A percentile compares a stretch with the other conserved stretches of the same genome.
These are phyloP conservation scores for Fagus sylvatica DNA, from an alignment of 306 rosid species.

Conservation along the genomic window DNA sequence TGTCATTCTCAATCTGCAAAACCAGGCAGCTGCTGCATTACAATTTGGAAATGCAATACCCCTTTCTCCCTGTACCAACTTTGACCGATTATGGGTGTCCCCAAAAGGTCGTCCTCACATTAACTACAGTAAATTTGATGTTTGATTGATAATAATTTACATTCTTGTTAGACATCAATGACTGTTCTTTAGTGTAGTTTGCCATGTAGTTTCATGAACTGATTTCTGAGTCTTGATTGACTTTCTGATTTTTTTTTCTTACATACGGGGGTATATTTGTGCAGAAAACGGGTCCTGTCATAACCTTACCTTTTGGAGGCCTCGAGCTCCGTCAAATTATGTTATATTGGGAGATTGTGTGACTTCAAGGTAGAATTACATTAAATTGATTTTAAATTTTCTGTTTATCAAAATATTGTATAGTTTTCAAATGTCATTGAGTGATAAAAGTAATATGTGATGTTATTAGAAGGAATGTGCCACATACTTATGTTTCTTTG, in stretches of 20 bases:
- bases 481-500: too few species aligned
- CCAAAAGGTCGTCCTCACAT: slow-evolving; percentile 62
- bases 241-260: slow-evolving; percentile 21
- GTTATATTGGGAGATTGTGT: slow-evolving; percentile 94
- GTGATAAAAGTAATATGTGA: background rate
- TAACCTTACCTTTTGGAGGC: slow-evolving; percentile 92
- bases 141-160: slow-evolving; percentile 4
- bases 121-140: background rate
- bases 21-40: slow-evolving; percentile 79
- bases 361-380: slow-evolving; percentile 66
- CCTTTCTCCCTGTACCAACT: slow-evolving; percentile 76
- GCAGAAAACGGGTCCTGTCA: slow-evolving; percentile 61
- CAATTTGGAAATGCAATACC: slow-evolving; percentile 79
- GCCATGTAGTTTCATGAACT: slow-evolving; percentile 14
- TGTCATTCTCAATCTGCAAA: slow-evolving; percentile 81
- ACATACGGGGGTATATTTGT: background rate
- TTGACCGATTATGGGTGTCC: slow-evolving; percentile 81
- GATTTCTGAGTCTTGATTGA: slow-evolving; percentile 17
- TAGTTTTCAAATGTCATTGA: background rate
- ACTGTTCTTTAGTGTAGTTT: background rate
- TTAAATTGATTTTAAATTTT: background rate
- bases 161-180: slow-evolving; percentile 11
- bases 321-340: slow-evolving; percentile 88
- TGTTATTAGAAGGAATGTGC: background rate
- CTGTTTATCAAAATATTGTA: background rate